These are phyloP conservation scores for Tylopilus cervinicoccineus DNA, from an alignment of 768 basidiomycete species.

Conservation along the genomic window DNA sequence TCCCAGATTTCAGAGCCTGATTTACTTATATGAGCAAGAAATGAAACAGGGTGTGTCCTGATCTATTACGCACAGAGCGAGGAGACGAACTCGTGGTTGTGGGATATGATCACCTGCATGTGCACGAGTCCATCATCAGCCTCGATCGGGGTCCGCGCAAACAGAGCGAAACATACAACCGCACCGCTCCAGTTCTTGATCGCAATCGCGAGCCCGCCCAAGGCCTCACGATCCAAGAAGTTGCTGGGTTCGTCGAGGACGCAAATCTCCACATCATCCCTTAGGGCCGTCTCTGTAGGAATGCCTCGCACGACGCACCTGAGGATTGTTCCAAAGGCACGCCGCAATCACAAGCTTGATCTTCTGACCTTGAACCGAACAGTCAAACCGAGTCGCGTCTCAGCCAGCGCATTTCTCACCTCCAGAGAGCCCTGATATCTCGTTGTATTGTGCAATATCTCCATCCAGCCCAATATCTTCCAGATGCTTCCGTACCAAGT, in stretches of 20 bases:
- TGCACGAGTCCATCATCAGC: slow-evolving; percentile 16
- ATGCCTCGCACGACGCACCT: slow-evolving; percentile 42
- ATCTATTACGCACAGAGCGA: slow-evolving; percentile 61
- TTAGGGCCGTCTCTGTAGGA: slow-evolving; percentile 3
- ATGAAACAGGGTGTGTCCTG: slow-evolving; percentile 10
- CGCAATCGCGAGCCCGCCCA: slow-evolving; percentile 91
- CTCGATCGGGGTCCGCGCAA: slow-evolving; percentile 14
- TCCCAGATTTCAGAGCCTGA: slow-evolving; percentile 93
- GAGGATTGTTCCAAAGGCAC: slow-evolving; percentile 94
- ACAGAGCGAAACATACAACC: slow-evolving; percentile 45
- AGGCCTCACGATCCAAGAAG: slow-evolving; percentile 94
- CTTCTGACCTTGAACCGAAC: slow-evolving; percentile 68
- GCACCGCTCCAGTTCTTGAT: slow-evolving; percentile 95
- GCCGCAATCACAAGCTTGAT: slow-evolving; percentile 95
- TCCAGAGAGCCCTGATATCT: slow-evolving; percentile 91
- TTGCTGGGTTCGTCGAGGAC: slow-evolving; percentile 91
- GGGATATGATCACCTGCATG: slow-evolving; percentile 86
- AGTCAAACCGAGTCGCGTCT: slow-evolving; percentile 13
- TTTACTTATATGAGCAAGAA: slow-evolving; percentile 14
- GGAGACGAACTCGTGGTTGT: slow-evolving; percentile 85
- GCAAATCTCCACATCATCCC: slow-evolving; percentile 47
- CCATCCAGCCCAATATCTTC: slow-evolving; percentile 96
- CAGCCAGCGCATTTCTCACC: slow-evolving; percentile 42
- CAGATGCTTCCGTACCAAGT: slow-evolving; percentile 84
- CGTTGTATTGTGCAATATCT: slow-evolving; percentile 97